Conservation (phyloP, 768 basidiomycete genomes). For the Leccinum imitatum region DNA sequence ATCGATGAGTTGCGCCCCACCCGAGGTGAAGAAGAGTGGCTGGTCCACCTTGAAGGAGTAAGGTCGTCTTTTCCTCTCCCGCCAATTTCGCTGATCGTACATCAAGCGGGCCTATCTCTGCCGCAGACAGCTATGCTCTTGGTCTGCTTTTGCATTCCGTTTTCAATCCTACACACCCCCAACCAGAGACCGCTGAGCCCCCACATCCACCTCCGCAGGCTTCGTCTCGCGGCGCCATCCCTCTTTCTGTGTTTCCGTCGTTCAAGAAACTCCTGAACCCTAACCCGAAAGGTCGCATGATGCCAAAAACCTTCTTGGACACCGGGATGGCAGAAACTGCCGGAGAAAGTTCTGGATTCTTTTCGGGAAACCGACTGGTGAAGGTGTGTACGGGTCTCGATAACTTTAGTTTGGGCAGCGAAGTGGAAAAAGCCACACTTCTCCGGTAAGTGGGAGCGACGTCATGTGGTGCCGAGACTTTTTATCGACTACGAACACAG, state of each 20-base stretch:
- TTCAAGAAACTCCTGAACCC: slow-evolving; percentile 92
- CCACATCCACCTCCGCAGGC: slow-evolving; percentile 78
- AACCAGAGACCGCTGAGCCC: slow-evolving; percentile 63
- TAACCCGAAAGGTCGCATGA: slow-evolving; percentile 75
- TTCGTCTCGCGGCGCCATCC: slow-evolving; percentile 77
- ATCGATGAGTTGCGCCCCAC: slow-evolving; percentile 60
- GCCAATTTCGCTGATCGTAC: not conserved
- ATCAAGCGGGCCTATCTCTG: slow-evolving; percentile 50
- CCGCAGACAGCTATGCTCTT: slow-evolving; percentile 84
- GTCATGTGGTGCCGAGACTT: not conserved
- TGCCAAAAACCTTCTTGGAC: slow-evolving; percentile 75
- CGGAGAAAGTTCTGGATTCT: slow-evolving; percentile 70
- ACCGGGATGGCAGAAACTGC: slow-evolving; percentile 69
- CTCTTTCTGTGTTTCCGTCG: slow-evolving; percentile 66
- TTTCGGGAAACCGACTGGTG: slow-evolving; percentile 76
- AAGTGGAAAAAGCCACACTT: slow-evolving; percentile 73
- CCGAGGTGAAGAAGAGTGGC: slow-evolving; percentile 87
- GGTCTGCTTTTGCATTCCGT: slow-evolving; percentile 82
- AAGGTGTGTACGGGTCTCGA: slow-evolving; percentile 84
- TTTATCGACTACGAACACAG: slow-evolving; percentile 36
- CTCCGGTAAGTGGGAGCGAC: slow-evolving; percentile 50
- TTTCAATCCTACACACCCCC: slow-evolving; percentile 83
- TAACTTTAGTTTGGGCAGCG: slow-evolving; percentile 76
- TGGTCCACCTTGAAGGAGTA: slow-evolving; percentile 86
- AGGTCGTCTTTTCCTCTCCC: slow-evolving; percentile 15